Evolutionary conservation across 2,329 filamentous ascomycete species (phyloP), one percentile per base, ranked within the genome.

Genomic region (Aspergillus spinulosporus): DNA sequence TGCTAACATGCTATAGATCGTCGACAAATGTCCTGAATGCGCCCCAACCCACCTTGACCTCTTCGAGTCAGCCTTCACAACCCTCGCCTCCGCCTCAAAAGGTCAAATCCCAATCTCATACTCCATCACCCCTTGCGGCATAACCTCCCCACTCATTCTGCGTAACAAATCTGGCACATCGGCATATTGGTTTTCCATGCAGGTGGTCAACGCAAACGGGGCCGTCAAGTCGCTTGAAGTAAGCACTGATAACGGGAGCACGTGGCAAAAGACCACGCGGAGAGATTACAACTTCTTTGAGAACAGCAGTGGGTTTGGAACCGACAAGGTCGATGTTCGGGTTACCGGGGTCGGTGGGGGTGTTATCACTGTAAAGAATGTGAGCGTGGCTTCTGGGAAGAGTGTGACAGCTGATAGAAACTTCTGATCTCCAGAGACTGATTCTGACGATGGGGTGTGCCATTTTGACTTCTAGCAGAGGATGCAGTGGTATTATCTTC

Each of bases 121-220:
- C 80, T 67, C 76, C 36, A 76, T 77, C 58, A 77, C 82, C 8
- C 64, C 76, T 15, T 84, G 82, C 64, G 79, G 77, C 44, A 81
- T 84, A 64, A 75, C 75, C 47, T 70, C 73, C 0, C 77, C 80
- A 1, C 69, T 85, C 7, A 62, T 74, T 44, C 73, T 84, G 26
- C 77, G 79, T 68, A 82, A 82, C 72, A 84, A 84, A 67, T 73
- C 67, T 12, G 70, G 69, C 4, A 66, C 76, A 3, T 80, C 78
- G 4, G 66, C 71, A 31, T 77, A 78, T 68, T 84, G 81, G 81
- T 84, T 84, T 73, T 78, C 77, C 48, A 84, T 85, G 78, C 86
- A 88, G 69, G 84, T 88, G 43, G 76, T 86, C 64, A 87, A 88
- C 71, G 74, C 82, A 64, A 86, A 85, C 67, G 76, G 82, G 58